Percentiles rank a stretch among this genome's conserved stretches.
phyloP scores from a whole-genome alignment of 2,329 filamentous ascomycete species.

The Nectriaceae sp. region DNA sequence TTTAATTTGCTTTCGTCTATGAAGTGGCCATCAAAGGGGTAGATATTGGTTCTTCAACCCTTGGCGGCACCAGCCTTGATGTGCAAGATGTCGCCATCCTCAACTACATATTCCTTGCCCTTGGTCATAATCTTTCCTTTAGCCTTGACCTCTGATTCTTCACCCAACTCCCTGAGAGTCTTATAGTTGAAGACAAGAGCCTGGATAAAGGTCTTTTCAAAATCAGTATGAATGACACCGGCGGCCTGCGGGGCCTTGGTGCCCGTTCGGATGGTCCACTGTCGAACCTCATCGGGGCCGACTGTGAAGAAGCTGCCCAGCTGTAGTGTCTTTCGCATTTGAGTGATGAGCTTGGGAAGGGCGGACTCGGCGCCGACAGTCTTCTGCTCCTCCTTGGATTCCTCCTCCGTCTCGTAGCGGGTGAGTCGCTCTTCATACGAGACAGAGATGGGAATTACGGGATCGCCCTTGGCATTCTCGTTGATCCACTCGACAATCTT shows the following conservation, averaged over 20 bases:
- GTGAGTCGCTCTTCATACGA: constrained; percentile 91
- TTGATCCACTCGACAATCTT: constrained; percentile 97
- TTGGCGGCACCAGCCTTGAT: constrained; percentile 90
- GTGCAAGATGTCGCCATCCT: constrained; percentile 80
- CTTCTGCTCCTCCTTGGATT: constrained; percentile 84
- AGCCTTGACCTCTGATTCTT: constrained; percentile 85
- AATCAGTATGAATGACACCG: constrained; percentile 97
- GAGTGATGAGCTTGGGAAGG: constrained; percentile 85
- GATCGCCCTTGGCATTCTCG: constrained; percentile 81
- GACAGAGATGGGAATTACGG: constrained; percentile 91
- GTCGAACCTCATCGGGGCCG: constrained; percentile 91
- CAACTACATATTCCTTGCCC: constrained; percentile 93
- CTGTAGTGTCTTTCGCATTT: constrained; percentile 91
- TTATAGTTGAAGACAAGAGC: constrained; percentile 89
- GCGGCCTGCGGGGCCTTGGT: constrained; percentile 98
- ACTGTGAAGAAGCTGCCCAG: constrained; percentile 97
- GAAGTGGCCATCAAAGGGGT: too few species aligned
- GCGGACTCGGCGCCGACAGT: constrained; percentile 82
- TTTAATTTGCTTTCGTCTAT: too few species aligned
- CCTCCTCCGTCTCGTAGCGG: constrained; percentile 74
- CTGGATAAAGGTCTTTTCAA: constrained; percentile 99
- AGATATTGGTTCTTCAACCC: constrained; percentile 45
- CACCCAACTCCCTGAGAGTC: constrained; percentile 79
- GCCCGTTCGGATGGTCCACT: constrained; percentile 96
- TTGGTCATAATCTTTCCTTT: constrained; percentile 98